phyloP scores from a whole-genome alignment of 1,284 basidiomycete species.

The Phellinidium pouzarii region DNA sequence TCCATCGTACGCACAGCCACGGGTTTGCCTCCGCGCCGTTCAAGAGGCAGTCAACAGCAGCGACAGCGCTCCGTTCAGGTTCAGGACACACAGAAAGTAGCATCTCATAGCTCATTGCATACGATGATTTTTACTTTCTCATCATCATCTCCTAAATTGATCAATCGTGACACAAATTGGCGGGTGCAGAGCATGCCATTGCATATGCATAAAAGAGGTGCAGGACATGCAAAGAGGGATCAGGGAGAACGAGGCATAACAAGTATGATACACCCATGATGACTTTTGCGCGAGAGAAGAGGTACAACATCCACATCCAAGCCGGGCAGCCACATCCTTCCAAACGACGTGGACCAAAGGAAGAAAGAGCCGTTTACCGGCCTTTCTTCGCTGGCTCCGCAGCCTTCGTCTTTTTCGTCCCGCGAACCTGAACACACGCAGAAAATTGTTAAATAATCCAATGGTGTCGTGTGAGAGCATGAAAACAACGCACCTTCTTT shows the following conservation, averaged over 20 bases:
- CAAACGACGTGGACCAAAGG: not conserved
- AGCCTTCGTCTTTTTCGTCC: conserved; percentile 91
- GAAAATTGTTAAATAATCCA: conserved; percentile 7
- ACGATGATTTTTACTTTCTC: no score
- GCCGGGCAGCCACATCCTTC: not conserved
- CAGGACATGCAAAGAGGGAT: conserved; percentile 6
- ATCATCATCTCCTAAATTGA: no score
- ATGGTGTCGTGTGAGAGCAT: not conserved
- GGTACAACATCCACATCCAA: conserved; percentile 11
- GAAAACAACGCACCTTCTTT: conserved; percentile 73
- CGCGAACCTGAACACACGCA: conserved; percentile 56
- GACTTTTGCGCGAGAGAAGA: conserved; percentile 16
- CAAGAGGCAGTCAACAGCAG: no score
- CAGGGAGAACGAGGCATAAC: conserved; percentile 1
- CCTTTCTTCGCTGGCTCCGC: conserved; percentile 83
- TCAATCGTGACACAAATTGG: not conserved
- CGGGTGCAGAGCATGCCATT: conserved; percentile 18
- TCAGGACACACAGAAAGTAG: no score
- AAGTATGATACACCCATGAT: conserved; percentile 21
- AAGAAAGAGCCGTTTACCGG: conserved; percentile 45
- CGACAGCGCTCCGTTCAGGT: no score
- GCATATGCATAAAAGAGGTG: conserved; percentile 18
- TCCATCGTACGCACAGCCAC: not conserved
- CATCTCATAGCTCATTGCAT: no score
- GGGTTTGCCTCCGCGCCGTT: not conserved